phyloP scores from a whole-genome alignment of 2,329 filamentous ascomycete species.

The Shiraia sp. region DNA sequence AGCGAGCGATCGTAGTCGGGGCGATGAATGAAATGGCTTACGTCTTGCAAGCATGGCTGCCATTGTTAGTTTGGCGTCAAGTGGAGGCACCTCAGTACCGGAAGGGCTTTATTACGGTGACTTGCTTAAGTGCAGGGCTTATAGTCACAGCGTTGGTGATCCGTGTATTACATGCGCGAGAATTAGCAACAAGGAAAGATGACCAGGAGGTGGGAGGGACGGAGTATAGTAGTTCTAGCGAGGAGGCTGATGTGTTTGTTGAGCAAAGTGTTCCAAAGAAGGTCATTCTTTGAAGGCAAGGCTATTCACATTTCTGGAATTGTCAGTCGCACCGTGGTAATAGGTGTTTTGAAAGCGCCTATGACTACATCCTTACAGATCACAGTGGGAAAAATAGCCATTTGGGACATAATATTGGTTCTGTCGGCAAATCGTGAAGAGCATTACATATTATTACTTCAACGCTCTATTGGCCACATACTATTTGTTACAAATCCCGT shows the following conservation, averaged over 20 bases:
- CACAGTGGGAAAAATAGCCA: too few species aligned
- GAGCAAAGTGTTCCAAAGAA: too few species aligned
- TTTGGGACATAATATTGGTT: too few species aligned
- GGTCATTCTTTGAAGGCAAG: too few species aligned
- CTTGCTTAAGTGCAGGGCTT: slow-evolving; percentile 37
- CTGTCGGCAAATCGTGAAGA: too few species aligned
- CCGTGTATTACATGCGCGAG: slow-evolving; percentile 48
- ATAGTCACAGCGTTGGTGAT: slow-evolving; percentile 58
- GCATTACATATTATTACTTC: too few species aligned
- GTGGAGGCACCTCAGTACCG: slow-evolving; percentile 63
- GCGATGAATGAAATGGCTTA: slow-evolving; percentile 73
- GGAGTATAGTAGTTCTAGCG: slow-evolving; percentile 2
- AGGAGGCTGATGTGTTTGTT: neutral
- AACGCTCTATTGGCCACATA: too few species aligned
- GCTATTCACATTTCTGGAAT: too few species aligned
- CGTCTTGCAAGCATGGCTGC: slow-evolving; percentile 71
- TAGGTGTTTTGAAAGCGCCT: too few species aligned
- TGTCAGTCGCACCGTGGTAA: too few species aligned
- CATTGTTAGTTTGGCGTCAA: slow-evolving; percentile 68
- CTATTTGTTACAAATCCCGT: too few species aligned
- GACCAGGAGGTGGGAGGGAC: neutral
- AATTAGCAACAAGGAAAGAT: slow-evolving; percentile 24
- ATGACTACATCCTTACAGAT: too few species aligned
- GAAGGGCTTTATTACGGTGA: slow-evolving; percentile 62
- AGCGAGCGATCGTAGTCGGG: slow-evolving; percentile 67